These are phyloP conservation scores for Bretschneidera sinensis DNA, from an alignment of 345 rosid species.

Conservation along the genomic window DNA sequence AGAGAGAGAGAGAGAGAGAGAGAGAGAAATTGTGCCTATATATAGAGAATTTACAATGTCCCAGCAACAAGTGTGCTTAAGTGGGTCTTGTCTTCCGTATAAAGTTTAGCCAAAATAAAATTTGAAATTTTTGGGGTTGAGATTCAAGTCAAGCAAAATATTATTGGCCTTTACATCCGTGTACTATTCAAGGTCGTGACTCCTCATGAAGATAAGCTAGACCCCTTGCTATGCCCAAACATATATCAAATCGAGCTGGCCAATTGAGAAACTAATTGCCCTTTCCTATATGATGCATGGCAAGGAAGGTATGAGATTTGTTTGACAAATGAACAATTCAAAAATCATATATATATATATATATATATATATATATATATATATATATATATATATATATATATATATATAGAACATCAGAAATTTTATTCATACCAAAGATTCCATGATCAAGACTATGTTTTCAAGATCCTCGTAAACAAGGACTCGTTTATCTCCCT, in stretches of 20 bases:
- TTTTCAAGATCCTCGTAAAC: constrained; percentile 55
- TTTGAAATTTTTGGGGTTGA: constrained; percentile 38
- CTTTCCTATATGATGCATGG: constrained; percentile 21
- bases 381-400: too few relatives aligned
- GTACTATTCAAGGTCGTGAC: constrained; percentile 55
- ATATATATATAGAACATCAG: background rate
- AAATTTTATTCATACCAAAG: constrained; percentile 12
- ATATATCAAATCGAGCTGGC: constrained; percentile 47
- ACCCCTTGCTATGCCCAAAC: constrained; percentile 55
- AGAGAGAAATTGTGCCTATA: constrained; percentile 26
- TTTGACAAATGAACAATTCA: too few relatives aligned
- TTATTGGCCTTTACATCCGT: constrained; percentile 62
- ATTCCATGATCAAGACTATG: constrained; percentile 52
- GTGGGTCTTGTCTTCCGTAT: constrained; percentile 39
- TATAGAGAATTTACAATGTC: constrained; percentile 24
- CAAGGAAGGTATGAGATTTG: too few relatives aligned
- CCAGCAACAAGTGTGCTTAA: constrained; percentile 44
- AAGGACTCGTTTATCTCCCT: constrained; percentile 33
- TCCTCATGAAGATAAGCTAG: constrained; percentile 59
- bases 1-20: too few relatives aligned
- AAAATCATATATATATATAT: too few relatives aligned
- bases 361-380: too few relatives aligned
- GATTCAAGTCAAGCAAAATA: constrained; percentile 46
- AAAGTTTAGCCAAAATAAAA: constrained; percentile 37
- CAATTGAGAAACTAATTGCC: constrained; percentile 36